Conservation (phyloP, 1,284 basidiomycete genomes). For the Puccinia brachypodii region DNA sequence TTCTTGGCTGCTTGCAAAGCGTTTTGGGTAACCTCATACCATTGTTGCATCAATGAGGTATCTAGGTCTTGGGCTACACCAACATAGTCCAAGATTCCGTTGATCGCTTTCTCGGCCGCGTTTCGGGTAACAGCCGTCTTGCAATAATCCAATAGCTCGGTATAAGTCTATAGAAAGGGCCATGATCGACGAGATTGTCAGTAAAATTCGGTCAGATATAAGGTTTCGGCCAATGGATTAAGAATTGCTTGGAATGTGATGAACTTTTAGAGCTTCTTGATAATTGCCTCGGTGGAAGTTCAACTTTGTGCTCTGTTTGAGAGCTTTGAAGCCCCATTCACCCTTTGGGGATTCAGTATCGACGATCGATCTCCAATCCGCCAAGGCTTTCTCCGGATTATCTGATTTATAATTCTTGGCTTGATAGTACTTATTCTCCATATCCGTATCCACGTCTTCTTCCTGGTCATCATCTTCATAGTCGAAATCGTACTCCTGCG, state of each 20-base stretch:
- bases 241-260: conserved; percentile 62
- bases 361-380: conserved; percentile 81
- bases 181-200: not conserved
- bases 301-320: conserved; percentile 96
- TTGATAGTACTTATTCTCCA: conserved; percentile 98
- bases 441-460: conserved; percentile 82
- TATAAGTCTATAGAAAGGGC: conserved; percentile 35
- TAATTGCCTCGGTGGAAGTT: conserved; percentile 78
- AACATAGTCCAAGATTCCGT: conserved; percentile 96
- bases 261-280: conserved; percentile 79
- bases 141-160: conserved; percentile 30
- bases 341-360: conserved; percentile 85
- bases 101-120: conserved; percentile 85
- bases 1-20: conserved; percentile 91
- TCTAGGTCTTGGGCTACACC: conserved; percentile 77
- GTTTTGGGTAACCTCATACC: conserved; percentile 89
- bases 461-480: conserved; percentile 85
- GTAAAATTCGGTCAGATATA: not conserved
- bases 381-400: conserved; percentile 80
- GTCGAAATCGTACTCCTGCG: conserved; percentile 91
- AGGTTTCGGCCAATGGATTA: not conserved
- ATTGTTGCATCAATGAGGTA: conserved; percentile 83
- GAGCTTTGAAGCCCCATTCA: conserved; percentile 98
- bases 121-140: conserved; percentile 61
- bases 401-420: conserved; percentile 94